Base-by-base conservation (phyloP, 1,139 yeast genomes). In the Scheffersomyces quercinus region DNA sequence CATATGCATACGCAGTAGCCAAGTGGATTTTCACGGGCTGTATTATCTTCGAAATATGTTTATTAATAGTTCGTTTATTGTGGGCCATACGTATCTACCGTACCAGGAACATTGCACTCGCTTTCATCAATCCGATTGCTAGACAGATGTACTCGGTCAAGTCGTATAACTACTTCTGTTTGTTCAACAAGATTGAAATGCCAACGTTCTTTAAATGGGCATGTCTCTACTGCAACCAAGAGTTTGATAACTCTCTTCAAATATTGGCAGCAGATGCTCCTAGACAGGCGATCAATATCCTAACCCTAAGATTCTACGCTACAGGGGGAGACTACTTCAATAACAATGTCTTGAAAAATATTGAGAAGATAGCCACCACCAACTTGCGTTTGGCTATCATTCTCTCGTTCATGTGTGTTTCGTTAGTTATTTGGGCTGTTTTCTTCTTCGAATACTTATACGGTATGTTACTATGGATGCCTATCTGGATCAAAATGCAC, bases 1-100 rank as follows among this genome's bases (percentile, higher is more conserved):
- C 87, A 75, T 48, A 81, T 77, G 68, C 75, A 56, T 59, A 84
- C 77, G 46, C 81, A 8, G 58, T 70, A 10, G 79, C 95, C 42
- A 82, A 87, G 59, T 86, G 96, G 90, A 70, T 89, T 12, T 89
- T 88, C 60, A 84, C 91, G 8, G 89, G 85, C 1, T 89, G 97
- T 60, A 89, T 89, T 48, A 75, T 89, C n/a, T 78, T 88, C 46
- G 84, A 93, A 20, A 72, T 87, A 43, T 66, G 79, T 6, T 68
- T 87, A 28, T 58, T 85, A 38, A 50, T 81, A 1, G 81, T 81
- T 62, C 87, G 83, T 46, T 71, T 80, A 64, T 53, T 81, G 5
- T 70, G 81, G 66, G 95, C 90, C 1, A 67, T 80, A 28, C 73
- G 76, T 40, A 75, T 85, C 13, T 82, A 74, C 53, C 67, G 77